Conservation (phyloP, 805 yeast species). For the Blastobotrys peoriensis region DNA sequence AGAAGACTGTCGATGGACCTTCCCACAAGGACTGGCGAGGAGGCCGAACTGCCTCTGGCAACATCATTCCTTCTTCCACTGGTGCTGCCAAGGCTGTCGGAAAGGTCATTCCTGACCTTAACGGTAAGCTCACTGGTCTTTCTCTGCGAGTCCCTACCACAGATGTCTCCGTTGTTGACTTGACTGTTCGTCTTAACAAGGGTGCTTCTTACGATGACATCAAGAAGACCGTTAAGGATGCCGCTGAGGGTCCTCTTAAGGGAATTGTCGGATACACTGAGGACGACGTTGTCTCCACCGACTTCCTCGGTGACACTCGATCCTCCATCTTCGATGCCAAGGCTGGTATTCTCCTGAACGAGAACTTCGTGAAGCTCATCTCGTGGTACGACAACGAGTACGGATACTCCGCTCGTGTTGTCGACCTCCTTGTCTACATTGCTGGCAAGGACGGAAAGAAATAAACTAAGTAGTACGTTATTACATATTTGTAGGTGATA, state of each 20-base stretch:
- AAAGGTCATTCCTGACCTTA: slow-evolving; percentile 83
- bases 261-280: slow-evolving; percentile 87
- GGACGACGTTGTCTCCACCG: slow-evolving; percentile 87
- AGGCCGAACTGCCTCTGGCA: slow-evolving; percentile 94
- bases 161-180: slow-evolving; percentile 89
- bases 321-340: slow-evolving; percentile 86
- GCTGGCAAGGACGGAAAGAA: slow-evolving; percentile 45
- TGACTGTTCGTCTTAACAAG: slow-evolving; percentile 76
- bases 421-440: slow-evolving; percentile 77
- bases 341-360: slow-evolving; percentile 85
- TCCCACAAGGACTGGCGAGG: slow-evolving; percentile 99
- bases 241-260: slow-evolving; percentile 70
- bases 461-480: neutral
- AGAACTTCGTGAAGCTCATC: slow-evolving; percentile 83
- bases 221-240: slow-evolving; percentile 66
- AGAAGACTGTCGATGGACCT: slow-evolving; percentile 95
- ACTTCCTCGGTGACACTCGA: slow-evolving; percentile 76
- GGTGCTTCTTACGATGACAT: slow-evolving; percentile 79
- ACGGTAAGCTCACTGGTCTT: slow-evolving; percentile 93
- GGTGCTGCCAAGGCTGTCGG: slow-evolving; percentile 99
- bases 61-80: slow-evolving; percentile 91
- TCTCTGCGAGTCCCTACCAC: slow-evolving; percentile 91
- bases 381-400: slow-evolving; percentile 95
- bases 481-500: neutral
- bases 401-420: slow-evolving; percentile 96